Evolutionary conservation across 1,139 yeast species (phyloP), one percentile per base, ranked within the genome.

Genomic region (Yamadazyma taylorii): DNA sequence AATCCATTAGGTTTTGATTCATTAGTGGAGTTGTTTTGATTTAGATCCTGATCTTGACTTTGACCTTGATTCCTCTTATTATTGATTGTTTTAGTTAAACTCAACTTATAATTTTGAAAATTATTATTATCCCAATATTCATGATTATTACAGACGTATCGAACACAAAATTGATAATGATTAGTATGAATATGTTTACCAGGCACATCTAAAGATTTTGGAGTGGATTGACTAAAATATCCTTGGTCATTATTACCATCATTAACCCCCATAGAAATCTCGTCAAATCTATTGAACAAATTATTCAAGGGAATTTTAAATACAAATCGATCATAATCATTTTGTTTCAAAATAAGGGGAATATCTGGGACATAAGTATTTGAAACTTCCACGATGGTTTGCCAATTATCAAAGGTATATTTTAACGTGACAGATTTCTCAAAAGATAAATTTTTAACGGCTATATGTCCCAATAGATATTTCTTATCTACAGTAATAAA

Each of bases 61-160:
- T n/a, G n/a, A n/a, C n/a, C 14, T 15, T 12, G 22, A 27, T 16
- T 12, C 17, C 12, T 19, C 16, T 17, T 25, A 35, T 24, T 32
- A 7, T 29, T 29, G 16, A 29, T 19, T 9, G 19, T 29, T 16
- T 29, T 29, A 6, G 11, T 19, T 21, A 29, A 29, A 13, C 19
- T 29, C 13, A 86, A 67, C 34, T 67, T 69, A 59, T 84, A 87
- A 59, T 87, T 87, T 36, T 62, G 58, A 33, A 54, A 56, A 27
- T 61, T 46, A 58, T 88, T 87, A 61, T 85, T 87, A 59, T 87
- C 96, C 95, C 96, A 88, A 53, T 55, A 77, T 48, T 82, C 90
- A 22, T 59, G 55, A 17, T 69, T 69, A 22, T 65, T 63, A 19
- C 78, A 58, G 32, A 53, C 56, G 55, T 79, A 87, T 39, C 78